Evolutionary conservation across 305 asterid genomes (phyloP), one percentile per base, ranked within the genome.

Genomic region (Petunia hybrid): DNA sequence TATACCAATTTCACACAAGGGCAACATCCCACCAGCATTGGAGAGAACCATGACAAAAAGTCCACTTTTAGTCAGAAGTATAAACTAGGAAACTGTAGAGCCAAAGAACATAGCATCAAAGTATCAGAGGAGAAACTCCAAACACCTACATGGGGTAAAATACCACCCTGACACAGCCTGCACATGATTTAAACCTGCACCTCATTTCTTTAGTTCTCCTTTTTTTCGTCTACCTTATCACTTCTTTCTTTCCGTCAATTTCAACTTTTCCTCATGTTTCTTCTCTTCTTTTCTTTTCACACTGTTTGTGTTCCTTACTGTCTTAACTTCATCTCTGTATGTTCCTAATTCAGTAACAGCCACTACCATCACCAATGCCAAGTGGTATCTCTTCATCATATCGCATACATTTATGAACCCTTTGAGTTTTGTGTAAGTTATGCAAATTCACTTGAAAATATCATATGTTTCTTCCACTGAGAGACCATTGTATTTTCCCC

Each of bases 311-410:
- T 46, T 46, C 41, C 77, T 45, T n/a, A 22, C 60, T 10, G 41
- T 46, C 59, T 45, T 2, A 56, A 8, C 42, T 68, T 70, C 22
- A 46, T 70, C 76, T 68, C 9, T 41, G n/a, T 1, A 16, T 7
- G 76, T 16, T 43, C 76, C 57, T 39, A 42, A 16, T 16, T 68
- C 76, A 68, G 56, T 8, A 68, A 68, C 76, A 68, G 4, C n/a
- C 39, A 68, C 57, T 68, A 8, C 51, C 75, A 67, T 41, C 42
- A 67, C 38, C 74, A 67, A 67, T 45, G 9, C 75, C 36, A 67
- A 68, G 56, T 68, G 8, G 76, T 68, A 67, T n/a, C 76, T 43
- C 56, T 68, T 68, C 56, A 68, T 68, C 56, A 68, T 68, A 8
- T 16, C 56, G 14, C 76, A 43, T 43, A n/a, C 76, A 68, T 42